Evolutionary conservation across 164 flowering plant genomes (phyloP).

Genomic region (Piper betle): DNA sequence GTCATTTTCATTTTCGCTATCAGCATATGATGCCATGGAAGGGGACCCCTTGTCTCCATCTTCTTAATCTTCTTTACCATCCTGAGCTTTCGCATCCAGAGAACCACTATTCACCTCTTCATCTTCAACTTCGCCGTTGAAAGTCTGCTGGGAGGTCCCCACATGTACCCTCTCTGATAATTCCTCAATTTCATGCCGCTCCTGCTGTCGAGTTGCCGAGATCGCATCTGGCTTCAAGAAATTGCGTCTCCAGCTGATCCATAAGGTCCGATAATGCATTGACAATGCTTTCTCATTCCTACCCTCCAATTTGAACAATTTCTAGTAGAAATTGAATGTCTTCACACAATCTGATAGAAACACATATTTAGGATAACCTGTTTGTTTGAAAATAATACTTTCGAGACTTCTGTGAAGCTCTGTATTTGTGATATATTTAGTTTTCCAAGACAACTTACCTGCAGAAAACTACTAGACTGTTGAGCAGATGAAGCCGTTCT

Average conservation of each 20-base stretch:
- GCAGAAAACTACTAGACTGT: slow-evolving; percentile 17
- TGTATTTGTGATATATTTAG: no score
- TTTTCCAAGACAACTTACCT: no score
- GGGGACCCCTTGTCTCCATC: neutral
- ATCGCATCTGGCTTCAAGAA: slow-evolving; percentile 26
- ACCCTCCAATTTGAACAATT: slow-evolving; percentile 14
- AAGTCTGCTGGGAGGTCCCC: slow-evolving; percentile 3
- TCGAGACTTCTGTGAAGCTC: no score
- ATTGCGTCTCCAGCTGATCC: slow-evolving; percentile 22
- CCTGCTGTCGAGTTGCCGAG: slow-evolving; percentile 22
- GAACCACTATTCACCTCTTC: slow-evolving; percentile 9
- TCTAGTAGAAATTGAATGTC: slow-evolving; percentile 1
- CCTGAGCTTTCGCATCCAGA: slow-evolving; percentile 1
- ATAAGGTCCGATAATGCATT: slow-evolving; percentile 18
- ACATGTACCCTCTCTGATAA: neutral
- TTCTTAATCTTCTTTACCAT: slow-evolving; percentile 4
- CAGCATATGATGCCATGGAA: neutral
- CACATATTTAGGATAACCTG: no score
- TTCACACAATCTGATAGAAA: no score
- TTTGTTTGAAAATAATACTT: no score
- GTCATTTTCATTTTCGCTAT: neutral
- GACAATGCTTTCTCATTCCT: slow-evolving; percentile 22
- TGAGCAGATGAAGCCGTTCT: slow-evolving; percentile 12
- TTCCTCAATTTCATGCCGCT: slow-evolving; percentile 14
- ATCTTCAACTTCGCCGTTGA: neutral